Evolutionary conservation across 108 stramenopile genomes (phyloP).

Genomic region (Skeletonema menzelii): DNA sequence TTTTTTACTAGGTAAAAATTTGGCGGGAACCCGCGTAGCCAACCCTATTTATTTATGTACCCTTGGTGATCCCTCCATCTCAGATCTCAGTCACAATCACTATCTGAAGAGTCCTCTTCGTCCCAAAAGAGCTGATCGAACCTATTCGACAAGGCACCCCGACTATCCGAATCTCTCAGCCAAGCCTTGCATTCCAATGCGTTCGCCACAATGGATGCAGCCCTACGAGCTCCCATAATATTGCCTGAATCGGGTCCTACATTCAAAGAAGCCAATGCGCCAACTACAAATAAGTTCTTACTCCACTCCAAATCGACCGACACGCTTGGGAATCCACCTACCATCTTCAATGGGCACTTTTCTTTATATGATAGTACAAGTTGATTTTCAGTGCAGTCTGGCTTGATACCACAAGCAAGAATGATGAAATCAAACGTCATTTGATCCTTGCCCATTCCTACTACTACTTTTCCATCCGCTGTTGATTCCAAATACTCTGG

Average conservation of each 20-base stretch:
- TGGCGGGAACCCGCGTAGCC: too few species aligned
- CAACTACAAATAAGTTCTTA: conserved; percentile 54
- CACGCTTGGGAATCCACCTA: conserved; percentile 59
- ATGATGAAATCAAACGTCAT: conserved; percentile 43
- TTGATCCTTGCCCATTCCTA: conserved; percentile 14
- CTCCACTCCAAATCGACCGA: conserved; percentile 61
- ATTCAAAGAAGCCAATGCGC: conserved; percentile 55
- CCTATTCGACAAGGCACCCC: conserved; percentile 24
- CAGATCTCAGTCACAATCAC: conserved; percentile 8
- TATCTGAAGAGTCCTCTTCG: conserved; percentile 16
- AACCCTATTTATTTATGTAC: too few species aligned
- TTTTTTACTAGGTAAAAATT: too few species aligned
- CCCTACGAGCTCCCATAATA: conserved; percentile 70
- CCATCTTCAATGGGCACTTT: conserved; percentile 32
- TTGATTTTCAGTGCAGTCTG: conserved; percentile 41
- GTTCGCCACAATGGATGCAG: conserved; percentile 57
- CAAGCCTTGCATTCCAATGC: conserved; percentile 48
- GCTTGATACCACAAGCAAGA: conserved; percentile 60
- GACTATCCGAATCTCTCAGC: conserved; percentile 39
- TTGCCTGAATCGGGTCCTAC: conserved; percentile 73
- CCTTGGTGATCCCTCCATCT: too few species aligned
- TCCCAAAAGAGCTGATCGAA: conserved; percentile 37
- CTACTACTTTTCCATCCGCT: conserved; percentile 8
- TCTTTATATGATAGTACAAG: conserved; percentile 23
- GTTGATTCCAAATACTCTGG: background rate